Conservation (phyloP, 2,329 filamentous ascomycete genomes). For the Colletotrichum sp. region DNA sequence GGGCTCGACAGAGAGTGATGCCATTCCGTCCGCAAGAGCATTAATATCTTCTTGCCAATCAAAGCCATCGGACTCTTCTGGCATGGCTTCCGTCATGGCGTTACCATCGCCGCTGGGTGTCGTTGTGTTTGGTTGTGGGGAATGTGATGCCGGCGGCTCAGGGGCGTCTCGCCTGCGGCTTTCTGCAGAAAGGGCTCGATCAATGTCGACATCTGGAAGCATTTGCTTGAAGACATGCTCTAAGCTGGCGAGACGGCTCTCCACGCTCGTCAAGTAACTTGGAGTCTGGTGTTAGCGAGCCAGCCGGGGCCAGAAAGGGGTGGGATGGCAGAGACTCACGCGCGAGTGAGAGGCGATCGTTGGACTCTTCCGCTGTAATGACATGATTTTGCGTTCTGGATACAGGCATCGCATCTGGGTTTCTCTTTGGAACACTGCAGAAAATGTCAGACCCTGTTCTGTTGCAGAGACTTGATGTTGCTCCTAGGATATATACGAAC, state of each 20-base stretch:
- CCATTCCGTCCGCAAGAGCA: constrained; percentile 38
- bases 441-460: not conserved
- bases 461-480: not conserved
- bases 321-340: constrained; percentile 17
- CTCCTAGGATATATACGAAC: not conserved
- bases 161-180: not conserved
- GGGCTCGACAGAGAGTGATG: constrained; percentile 37
- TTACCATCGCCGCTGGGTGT: not conserved
- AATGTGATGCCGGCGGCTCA: not conserved
- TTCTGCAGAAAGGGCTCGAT: constrained; percentile 22
- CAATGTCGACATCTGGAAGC: constrained; percentile 27
- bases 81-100: constrained; percentile 30
- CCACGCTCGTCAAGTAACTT: constrained; percentile 28
- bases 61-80: constrained; percentile 33
- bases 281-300: not conserved
- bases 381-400: constrained; percentile 25
- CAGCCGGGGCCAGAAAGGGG: not conserved
- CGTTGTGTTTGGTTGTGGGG: not conserved
- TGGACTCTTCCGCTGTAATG: constrained; percentile 29
- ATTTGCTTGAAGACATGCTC: constrained; percentile 25
- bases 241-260: constrained; percentile 23
- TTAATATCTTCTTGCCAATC: constrained; percentile 37
- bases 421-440: constrained; percentile 29
- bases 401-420: constrained; percentile 27
- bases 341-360: constrained; percentile 30